Conservation (phyloP, 345 rosid genomes). For the Physaria fendleri region DNA sequence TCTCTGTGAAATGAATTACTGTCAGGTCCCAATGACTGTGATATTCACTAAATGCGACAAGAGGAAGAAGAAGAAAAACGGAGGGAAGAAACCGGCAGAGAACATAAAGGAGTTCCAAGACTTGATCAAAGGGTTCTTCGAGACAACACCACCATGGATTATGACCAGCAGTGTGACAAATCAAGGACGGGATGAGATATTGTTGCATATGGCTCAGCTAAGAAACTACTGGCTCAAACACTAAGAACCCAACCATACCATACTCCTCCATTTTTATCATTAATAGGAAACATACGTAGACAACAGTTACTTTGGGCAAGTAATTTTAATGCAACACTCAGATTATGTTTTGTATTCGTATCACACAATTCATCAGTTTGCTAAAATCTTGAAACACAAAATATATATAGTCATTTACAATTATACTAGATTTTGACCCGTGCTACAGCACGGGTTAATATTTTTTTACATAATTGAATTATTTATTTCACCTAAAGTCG, state of each 20-base stretch:
- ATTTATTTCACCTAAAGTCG: not conserved
- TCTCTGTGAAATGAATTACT: not conserved
- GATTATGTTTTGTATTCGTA: no score
- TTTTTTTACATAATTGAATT: no score
- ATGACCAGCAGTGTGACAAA: constrained; percentile 96
- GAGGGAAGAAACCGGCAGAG: constrained; percentile 84
- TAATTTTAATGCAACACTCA: no score
- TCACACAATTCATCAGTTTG: no score
- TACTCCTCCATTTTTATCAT: not conserved
- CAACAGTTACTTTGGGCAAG: no score
- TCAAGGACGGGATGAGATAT: constrained; percentile 96
- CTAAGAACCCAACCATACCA: constrained; percentile 25
- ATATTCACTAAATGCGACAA: constrained; percentile 94
- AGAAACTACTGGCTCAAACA: constrained; percentile 93
- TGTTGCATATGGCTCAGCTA: constrained; percentile 92
- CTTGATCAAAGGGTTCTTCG: constrained; percentile 68
- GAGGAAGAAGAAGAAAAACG: constrained; percentile 87
- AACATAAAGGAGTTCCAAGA: constrained; percentile 71
- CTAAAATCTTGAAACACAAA: no score
- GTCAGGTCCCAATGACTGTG: constrained; percentile 88
- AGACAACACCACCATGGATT: constrained; percentile 91
- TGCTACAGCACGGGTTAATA: no score
- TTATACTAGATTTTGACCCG: no score
- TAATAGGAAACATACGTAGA: not conserved
- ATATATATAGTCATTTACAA: no score